A percentile compares a stretch with the other conserved stretches of the same genome.
Conservation (phyloP, 2,329 filamentous ascomycete species). For the Aureobasidium mangrovei region DNA sequence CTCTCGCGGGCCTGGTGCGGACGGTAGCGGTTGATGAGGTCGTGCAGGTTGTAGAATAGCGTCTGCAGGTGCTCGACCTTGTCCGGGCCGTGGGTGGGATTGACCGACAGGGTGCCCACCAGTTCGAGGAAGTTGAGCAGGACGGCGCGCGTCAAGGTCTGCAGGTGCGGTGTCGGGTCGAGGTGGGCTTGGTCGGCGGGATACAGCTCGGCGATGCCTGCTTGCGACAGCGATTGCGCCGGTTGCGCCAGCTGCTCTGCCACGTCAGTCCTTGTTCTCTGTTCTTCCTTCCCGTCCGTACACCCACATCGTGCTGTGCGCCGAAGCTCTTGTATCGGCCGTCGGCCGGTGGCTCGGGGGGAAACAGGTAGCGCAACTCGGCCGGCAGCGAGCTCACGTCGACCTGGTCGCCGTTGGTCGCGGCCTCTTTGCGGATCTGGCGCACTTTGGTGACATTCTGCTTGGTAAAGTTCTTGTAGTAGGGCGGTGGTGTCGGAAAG, state of each 20-base stretch:
- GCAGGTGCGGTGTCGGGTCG: slow-evolving; percentile 42
- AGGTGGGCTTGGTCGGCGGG: slow-evolving; percentile 31
- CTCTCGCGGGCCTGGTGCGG: slow-evolving; percentile 88
- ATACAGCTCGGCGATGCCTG: slow-evolving; percentile 64
- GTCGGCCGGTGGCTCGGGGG: slow-evolving; percentile 63
- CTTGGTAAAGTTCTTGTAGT: slow-evolving; percentile 80
- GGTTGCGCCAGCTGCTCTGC: slow-evolving; percentile 44
- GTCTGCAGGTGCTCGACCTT: slow-evolving; percentile 74
- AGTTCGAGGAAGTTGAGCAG: slow-evolving; percentile 86
- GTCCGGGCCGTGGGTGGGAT: slow-evolving; percentile 53
- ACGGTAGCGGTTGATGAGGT: slow-evolving; percentile 86
- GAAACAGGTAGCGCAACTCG: slow-evolving; percentile 69
- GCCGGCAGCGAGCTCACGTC: slow-evolving; percentile 48
- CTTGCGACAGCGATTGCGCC: slow-evolving; percentile 58
- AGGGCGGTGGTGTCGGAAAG: slow-evolving; percentile 80
- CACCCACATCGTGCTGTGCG: slow-evolving; percentile 49
- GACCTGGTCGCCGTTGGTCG: slow-evolving; percentile 21
- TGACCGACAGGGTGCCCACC: slow-evolving; percentile 58
- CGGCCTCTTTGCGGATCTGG: slow-evolving; percentile 22
- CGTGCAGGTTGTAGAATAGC: slow-evolving; percentile 83
- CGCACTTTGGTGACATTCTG: slow-evolving; percentile 57
- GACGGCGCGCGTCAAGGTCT: slow-evolving; percentile 76
- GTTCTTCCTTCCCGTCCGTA: slow-evolving; percentile 13
- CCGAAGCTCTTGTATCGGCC: slow-evolving; percentile 71
- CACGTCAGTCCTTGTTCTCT: not conserved